These are phyloP conservation scores for Zymoseptoria pseudotritici DNA, from an alignment of 2,329 filamentous ascomycete genomes.

Conservation along the genomic window DNA sequence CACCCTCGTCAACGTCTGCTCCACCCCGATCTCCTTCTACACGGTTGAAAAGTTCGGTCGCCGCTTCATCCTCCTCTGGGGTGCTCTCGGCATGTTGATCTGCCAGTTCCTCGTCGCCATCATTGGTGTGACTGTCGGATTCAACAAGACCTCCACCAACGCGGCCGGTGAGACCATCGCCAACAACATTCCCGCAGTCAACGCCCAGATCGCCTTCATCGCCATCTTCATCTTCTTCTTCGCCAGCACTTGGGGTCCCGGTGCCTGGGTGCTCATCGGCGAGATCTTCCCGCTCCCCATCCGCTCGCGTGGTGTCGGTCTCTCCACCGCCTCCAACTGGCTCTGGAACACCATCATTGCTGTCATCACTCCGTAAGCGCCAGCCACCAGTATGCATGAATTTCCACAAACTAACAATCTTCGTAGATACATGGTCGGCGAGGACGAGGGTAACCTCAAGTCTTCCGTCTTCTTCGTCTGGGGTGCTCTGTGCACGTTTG, in stretches of 20 bases:
- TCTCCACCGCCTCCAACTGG: conserved; percentile 88
- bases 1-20: conserved; percentile 79
- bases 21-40: conserved; percentile 81
- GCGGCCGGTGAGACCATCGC: conserved; percentile 33
- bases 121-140: conserved; percentile 39
- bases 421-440: conserved; percentile 52
- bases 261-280: conserved; percentile 65
- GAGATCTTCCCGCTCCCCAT: conserved; percentile 88
- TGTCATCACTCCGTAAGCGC: conserved; percentile 34
- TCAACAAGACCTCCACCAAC: conserved; percentile 27
- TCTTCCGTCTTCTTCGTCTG: conserved; percentile 39
- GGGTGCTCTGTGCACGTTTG: conserved; percentile 34
- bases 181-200: conserved; percentile 37
- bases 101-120: conserved; percentile 85
- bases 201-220: conserved; percentile 76
- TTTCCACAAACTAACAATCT: neutral
- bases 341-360: conserved; percentile 51
- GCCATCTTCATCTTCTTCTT: conserved; percentile 93
- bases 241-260: conserved; percentile 80
- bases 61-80: conserved; percentile 69
- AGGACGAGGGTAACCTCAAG: conserved; percentile 46
- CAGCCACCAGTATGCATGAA: conserved; percentile 11
- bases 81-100: conserved; percentile 73
- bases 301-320: conserved; percentile 75
- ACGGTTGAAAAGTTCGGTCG: conserved; percentile 76